Base-by-base conservation (phyloP, 2,329 filamentous ascomycete genomes). In the Huntiella abstrusa region DNA sequence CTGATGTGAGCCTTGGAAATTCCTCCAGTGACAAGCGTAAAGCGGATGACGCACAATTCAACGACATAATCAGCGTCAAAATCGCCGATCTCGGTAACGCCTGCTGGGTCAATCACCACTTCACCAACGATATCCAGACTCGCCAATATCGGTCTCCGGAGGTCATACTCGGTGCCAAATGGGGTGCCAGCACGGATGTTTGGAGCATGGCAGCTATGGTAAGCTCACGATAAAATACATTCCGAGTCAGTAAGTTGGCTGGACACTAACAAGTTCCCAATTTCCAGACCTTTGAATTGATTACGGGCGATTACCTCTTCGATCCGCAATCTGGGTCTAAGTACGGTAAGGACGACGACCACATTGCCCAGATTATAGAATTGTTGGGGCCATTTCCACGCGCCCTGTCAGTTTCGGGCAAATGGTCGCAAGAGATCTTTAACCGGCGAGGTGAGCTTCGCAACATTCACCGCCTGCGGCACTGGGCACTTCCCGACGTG, bases 121-220 rank as follows among this genome's bases (percentile, higher is more conserved):
- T 98, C 64, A 98, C 91, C 58, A 95, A 98, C 59, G 91, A 98
- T 60, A 98, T 98, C 56, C 91, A 98, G 61, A 98, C 91, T 6
- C 74, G 91, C 57, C 91, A 98, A 64, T 98, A 98, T 62, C 74
- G 91, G 48, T 96, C 91, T 1, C 91, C 91, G 1, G 91, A 98
- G 63, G 91, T 98, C 48, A 96, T 98, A 51, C 68, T 98, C 15
- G 91, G 91, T 35, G 77, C 86, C 3, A 96, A 96, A 67, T 98
- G 91, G 91, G 91, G 91, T 54, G 91, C 91, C n/a, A 96, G 88
- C 59, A 96, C 91, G 1, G 91, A 98, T 63, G 83, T 96, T 5
- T 98, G 91, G 91, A 96, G 88, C 64, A 98, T 98, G 91, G 87
- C 91, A 49, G 83, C 83, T 54, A 98, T 98, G 91, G 91, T 96